Evolutionary conservation across 768 basidiomycete genomes (phyloP).

Genomic region (Strobilomyces confusus): DNA sequence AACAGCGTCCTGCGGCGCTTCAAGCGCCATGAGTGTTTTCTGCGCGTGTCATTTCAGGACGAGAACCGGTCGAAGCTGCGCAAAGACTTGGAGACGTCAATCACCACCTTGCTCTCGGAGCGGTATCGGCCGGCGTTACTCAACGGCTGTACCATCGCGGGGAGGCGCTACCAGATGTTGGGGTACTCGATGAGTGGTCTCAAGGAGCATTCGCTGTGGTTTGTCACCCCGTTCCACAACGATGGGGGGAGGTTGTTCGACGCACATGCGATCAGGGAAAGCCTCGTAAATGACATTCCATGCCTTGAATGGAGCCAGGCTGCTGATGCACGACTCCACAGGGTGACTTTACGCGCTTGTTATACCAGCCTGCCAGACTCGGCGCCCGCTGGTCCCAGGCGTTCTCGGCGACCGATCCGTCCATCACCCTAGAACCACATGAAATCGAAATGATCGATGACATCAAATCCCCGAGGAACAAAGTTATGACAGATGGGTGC

Average conservation of each 20-base stretch:
- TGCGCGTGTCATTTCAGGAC: constrained; percentile 48
- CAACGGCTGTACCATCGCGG: constrained; percentile 37
- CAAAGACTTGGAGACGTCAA: constrained; percentile 29
- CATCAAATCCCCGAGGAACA: constrained; percentile 23
- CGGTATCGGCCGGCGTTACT: constrained; percentile 36
- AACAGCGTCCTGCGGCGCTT: constrained; percentile 39
- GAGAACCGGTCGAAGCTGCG: constrained; percentile 39
- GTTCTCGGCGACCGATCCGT: constrained; percentile 50
- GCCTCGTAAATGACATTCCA: constrained; percentile 27
- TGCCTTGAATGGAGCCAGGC: background rate
- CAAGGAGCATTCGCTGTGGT: constrained; percentile 46
- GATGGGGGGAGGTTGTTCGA: constrained; percentile 21
- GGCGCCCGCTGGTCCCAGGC: constrained; percentile 54
- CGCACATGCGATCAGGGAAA: constrained; percentile 29
- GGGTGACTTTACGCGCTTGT: constrained; percentile 39
- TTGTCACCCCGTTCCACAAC: constrained; percentile 41
- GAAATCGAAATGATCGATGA: constrained; percentile 35
- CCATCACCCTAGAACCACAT: constrained; percentile 32
- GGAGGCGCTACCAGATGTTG: constrained; percentile 42
- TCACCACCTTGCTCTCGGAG: constrained; percentile 28
- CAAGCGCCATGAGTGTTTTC: constrained; percentile 37
- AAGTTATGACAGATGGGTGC: constrained; percentile 50
- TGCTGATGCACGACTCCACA: constrained; percentile 14
- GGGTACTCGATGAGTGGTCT: constrained; percentile 54
- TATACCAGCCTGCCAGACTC: constrained; percentile 41